phyloP scores from a whole-genome alignment of 768 basidiomycete genomes.

The Sporobolomyces pararoseus region DNA sequence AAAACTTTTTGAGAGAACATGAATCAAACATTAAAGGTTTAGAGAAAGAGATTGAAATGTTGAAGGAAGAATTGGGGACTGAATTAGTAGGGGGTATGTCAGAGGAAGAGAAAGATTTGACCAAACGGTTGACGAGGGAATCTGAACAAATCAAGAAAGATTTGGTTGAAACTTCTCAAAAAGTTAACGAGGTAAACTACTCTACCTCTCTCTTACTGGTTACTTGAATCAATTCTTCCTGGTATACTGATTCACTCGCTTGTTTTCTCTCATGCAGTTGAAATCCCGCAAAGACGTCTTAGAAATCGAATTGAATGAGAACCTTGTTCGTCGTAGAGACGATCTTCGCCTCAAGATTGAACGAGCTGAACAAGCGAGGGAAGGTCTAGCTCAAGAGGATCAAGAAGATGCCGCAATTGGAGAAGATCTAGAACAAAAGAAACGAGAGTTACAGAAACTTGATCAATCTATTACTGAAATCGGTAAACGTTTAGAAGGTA shows the following conservation, averaged over 20 bases:
- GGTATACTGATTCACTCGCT: too few relatives aligned
- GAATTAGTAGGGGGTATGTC: conserved; percentile 73
- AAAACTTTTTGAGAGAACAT: conserved; percentile 66
- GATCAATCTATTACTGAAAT: conserved; percentile 64
- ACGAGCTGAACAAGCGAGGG: conserved; percentile 54
- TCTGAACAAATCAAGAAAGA: conserved; percentile 70
- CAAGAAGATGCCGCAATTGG: conserved; percentile 57
- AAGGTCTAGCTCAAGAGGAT: conserved; percentile 39
- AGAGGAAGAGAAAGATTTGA: conserved; percentile 63
- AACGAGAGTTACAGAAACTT: conserved; percentile 66
- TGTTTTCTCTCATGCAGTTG: conserved; percentile 53
- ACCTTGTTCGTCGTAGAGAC: conserved; percentile 70
- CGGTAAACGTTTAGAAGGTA: conserved; percentile 63
- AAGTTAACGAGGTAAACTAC: conserved; percentile 65
- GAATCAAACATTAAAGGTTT: conserved; percentile 66
- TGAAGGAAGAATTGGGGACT: conserved; percentile 63
- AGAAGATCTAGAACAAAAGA: conserved; percentile 65
- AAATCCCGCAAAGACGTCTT: conserved; percentile 71
- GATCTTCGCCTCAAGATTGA: conserved; percentile 76
- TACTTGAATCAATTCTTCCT: conserved; percentile 21
- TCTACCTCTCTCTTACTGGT: not conserved
- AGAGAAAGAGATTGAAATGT: conserved; percentile 62
- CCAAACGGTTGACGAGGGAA: conserved; percentile 68
- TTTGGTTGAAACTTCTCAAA: conserved; percentile 64
- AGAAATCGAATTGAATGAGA: conserved; percentile 91